Evolutionary conservation across 257 asterid species (phyloP).

Genomic region (Agastache rugosa): DNA sequence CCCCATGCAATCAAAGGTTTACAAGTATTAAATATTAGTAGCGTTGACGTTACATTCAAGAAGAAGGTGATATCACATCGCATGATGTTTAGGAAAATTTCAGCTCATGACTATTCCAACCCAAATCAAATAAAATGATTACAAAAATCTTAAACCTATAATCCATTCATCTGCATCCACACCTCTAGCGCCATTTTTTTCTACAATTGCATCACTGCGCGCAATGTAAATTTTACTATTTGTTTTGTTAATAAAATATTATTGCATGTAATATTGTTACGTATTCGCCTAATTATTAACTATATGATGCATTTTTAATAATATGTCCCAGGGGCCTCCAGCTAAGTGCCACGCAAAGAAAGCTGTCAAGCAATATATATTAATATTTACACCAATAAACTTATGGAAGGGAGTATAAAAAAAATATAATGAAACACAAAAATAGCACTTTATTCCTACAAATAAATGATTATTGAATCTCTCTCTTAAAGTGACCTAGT

Average conservation of each 20-base stretch:
- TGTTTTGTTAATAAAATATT: not conserved
- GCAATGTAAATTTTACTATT: not conserved
- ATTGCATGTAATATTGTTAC: not conserved
- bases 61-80: conserved; percentile 19
- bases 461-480: no score
- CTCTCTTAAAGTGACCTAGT: no score
- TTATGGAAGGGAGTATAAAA: not conserved
- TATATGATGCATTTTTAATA: not conserved
- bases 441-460: no score
- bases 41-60: not conserved
- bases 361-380: not conserved
- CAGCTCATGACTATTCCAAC: conserved; percentile 33
- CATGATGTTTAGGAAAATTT: not conserved
- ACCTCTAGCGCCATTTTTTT: not conserved
- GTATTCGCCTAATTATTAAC: not conserved
- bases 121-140: not conserved
- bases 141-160: not conserved
- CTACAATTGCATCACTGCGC: not conserved
- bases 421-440: no score
- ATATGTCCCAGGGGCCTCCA: not conserved
- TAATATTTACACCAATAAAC: not conserved
- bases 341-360: conserved; percentile 7
- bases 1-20: no score
- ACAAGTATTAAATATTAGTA: no score
- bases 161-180: not conserved